Percentiles rank a stretch among this genome's conserved stretches.
phyloP scores from a whole-genome alignment of 805 yeast species.

The Teunomyces barrocoloradensis region DNA sequence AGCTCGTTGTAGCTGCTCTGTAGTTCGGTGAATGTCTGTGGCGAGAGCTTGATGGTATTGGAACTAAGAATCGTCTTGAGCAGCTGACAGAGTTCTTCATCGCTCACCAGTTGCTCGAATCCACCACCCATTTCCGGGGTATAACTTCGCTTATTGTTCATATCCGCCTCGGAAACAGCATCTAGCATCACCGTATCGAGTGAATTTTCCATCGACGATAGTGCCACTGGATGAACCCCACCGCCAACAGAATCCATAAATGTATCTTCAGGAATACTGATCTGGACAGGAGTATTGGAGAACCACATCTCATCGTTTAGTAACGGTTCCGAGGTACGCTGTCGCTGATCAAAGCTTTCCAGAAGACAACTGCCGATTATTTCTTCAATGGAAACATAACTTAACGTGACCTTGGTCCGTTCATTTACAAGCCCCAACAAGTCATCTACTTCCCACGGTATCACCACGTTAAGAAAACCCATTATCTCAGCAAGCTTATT shows the following conservation, averaged over 20 bases:
- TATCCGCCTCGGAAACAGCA: background rate
- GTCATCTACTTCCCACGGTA: conserved; percentile 58
- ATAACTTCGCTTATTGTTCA: background rate
- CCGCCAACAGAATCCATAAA: background rate
- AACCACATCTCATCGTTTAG: conserved; percentile 2
- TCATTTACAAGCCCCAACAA: conserved; percentile 50
- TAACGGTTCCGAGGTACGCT: background rate
- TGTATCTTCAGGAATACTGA: background rate
- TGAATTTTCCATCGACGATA: background rate
- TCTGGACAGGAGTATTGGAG: background rate
- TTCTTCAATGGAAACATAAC: conserved; percentile 58
- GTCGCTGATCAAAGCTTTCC: conserved; percentile 23
- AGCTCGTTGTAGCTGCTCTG: background rate
- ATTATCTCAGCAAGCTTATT: conserved; percentile 47
- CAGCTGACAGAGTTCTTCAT: background rate
- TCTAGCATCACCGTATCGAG: conserved; percentile 2
- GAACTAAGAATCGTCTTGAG: background rate
- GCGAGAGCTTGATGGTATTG: background rate
- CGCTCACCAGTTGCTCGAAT: background rate
- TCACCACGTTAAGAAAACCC: conserved; percentile 44
- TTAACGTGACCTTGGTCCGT: conserved; percentile 38
- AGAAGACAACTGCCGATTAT: conserved; percentile 59
- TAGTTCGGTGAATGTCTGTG: background rate
- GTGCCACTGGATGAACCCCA: background rate
- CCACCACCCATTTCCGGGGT: background rate